Conservation (phyloP, 176 grass and related monocot species). For the Aegilops umbellulata region DNA sequence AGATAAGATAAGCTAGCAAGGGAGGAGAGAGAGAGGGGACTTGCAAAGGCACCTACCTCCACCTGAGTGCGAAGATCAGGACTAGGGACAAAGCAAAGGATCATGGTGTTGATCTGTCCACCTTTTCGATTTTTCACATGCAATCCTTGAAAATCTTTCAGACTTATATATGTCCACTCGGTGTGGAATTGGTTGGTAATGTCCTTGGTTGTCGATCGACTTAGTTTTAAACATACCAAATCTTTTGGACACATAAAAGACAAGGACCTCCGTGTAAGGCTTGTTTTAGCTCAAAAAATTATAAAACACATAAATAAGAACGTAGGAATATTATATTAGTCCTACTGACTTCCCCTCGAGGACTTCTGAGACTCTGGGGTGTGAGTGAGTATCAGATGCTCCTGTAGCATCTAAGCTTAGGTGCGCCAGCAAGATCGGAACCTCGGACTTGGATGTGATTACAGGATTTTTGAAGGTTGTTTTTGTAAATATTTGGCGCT, state of each 20-base stretch:
- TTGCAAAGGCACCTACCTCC: neutral
- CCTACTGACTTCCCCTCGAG: neutral
- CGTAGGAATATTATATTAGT: neutral
- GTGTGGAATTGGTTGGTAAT: neutral
- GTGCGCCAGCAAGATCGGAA: no score
- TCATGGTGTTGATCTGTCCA: slow-evolving; percentile 1
- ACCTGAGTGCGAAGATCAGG: neutral
- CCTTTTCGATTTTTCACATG: neutral
- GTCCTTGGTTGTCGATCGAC: neutral
- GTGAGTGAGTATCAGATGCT: no score
- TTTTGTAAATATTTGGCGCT: no score
- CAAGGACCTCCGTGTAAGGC: neutral
- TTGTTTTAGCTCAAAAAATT: neutral
- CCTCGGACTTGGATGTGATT: no score
- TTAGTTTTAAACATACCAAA: neutral
- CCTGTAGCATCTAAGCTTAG: no score
- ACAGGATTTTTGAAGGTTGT: no score
- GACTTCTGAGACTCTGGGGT: no score
- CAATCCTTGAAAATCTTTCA: neutral
- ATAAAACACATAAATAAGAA: neutral
- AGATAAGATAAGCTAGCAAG: neutral
- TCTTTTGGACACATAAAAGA: neutral
- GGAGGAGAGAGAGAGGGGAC: neutral
- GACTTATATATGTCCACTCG: neutral
- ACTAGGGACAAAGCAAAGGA: neutral